Evolutionary conservation across 2,329 filamentous ascomycete species (phyloP), one percentile per base, ranked within the genome.

Genomic region (Cladosporium sp.): DNA sequence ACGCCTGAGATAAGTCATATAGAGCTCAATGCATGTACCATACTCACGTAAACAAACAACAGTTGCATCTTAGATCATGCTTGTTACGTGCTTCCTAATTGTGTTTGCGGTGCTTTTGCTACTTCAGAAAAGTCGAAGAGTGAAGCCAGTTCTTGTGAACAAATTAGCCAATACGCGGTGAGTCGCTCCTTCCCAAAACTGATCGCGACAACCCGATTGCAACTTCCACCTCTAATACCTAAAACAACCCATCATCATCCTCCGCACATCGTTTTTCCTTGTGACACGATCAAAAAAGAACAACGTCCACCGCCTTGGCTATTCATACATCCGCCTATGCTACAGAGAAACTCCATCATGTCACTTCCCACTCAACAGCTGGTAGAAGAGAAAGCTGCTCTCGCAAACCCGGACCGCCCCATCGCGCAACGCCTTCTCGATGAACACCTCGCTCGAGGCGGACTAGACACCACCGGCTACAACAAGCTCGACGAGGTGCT

Each of bases 401-500:
- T 46, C 39, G n/a, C 39, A 46, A 10, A 46, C n/a, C 3, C 39
- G 39, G 39, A 21, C 18, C 39, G 39, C 39, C n/a, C 39, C 21
- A 7, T 46, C 21, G 39, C n/a, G 30, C 56, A 65, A 7, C 32
- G 25, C 11, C 63, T 69, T 49, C 66, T 71, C 51, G 36, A 58
- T 34, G 43, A 39, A 13, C 67, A 70, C 34, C 61, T 66, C 21
- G 64, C 46, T 14, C 51, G 64, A n/a, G 60, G 66, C 26, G 59
- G 64, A 39, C 56, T 71, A 26, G 60, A 69, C 21, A 25, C 30
- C 18, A 21, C 60, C 32, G 57, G 56, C 61, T 64, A 67, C 58
- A 63, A 68, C 54, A 57, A 60, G 64, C 64, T 70, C 10, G 58
- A 65, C 53, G 64, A 58, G 32, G 68, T 70, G 57, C 43, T 69